These are phyloP conservation scores for Suillus discolor DNA, from an alignment of 768 basidiomycete genomes.

Conservation along the genomic window DNA sequence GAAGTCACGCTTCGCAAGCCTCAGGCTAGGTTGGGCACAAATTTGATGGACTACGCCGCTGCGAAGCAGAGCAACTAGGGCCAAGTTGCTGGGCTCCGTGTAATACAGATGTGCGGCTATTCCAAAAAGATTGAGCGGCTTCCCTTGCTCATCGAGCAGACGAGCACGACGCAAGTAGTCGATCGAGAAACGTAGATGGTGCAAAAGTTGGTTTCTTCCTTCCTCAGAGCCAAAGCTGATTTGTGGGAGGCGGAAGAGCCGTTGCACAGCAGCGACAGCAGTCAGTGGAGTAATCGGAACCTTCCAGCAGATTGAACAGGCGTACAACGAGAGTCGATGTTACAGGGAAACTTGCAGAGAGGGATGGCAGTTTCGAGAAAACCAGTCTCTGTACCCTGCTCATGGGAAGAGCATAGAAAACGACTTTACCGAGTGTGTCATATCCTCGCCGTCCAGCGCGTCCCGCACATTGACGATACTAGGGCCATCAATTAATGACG, in stretches of 20 bases:
- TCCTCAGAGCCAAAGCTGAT: conserved; percentile 58
- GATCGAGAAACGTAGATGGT: conserved; percentile 70
- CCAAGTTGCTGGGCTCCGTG: conserved; percentile 72
- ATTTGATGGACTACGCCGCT: conserved; percentile 61
- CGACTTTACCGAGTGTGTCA: conserved; percentile 68
- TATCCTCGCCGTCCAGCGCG: conserved; percentile 74
- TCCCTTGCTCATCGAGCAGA: conserved; percentile 55
- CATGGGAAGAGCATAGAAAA: conserved; percentile 70
- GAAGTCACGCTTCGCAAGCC: conserved; percentile 50
- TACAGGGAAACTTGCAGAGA: conserved; percentile 66
- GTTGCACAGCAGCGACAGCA: conserved; percentile 52
- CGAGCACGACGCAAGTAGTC: conserved; percentile 66
- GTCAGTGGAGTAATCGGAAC: conserved; percentile 53
- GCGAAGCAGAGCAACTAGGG: conserved; percentile 58
- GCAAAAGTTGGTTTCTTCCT: conserved; percentile 58
- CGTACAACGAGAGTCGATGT: conserved; percentile 67
- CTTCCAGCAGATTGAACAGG: conserved; percentile 65
- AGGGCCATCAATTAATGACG: conserved; percentile 10
- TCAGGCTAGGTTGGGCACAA: conserved; percentile 41
- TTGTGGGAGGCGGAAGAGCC: conserved; percentile 58
- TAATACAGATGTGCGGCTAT: conserved; percentile 60
- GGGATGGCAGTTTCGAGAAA: conserved; percentile 61
- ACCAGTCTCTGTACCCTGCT: conserved; percentile 65
- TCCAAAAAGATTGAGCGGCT: conserved; percentile 58
- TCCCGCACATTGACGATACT: conserved; percentile 77